A percentile compares a stretch with the other conserved stretches of the same genome.
Evolutionary conservation across 495 filamentous ascomycete species (phyloP).

Genomic region (Penicillium daleae): DNA sequence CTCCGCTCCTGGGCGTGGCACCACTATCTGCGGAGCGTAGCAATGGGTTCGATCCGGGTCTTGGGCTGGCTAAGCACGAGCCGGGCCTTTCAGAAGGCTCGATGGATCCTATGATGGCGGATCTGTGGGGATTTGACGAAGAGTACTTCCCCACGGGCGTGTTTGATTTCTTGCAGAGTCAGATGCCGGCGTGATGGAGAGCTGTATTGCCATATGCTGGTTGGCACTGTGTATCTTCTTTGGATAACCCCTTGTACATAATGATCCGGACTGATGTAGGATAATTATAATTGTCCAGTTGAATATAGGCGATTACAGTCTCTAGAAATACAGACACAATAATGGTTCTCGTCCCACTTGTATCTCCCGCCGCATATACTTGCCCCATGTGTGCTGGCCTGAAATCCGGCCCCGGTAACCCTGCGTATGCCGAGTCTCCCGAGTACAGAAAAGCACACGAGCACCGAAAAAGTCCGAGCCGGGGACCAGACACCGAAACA

Average conservation of each 20-base stretch:
- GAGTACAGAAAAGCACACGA: conserved; percentile 5
- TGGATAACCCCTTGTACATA: conserved; percentile 16
- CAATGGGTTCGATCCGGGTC: conserved; percentile 36
- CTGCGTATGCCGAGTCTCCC: conserved; percentile 2
- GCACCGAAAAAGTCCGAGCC: conserved; percentile 31
- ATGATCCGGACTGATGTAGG: conserved; percentile 9
- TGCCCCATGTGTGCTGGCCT: conserved; percentile 9
- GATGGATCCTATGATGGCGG: conserved; percentile 52
- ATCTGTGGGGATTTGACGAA: conserved; percentile 53
- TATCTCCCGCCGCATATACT: conserved; percentile 3
- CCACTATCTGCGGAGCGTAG: conserved; percentile 50
- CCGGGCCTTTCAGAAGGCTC: conserved; percentile 50
- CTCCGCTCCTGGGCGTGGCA: conserved; percentile 47
- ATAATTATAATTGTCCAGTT: conserved; percentile 5
- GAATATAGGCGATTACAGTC: conserved; percentile 7
- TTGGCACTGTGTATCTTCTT: neutral
- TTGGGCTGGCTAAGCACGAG: conserved; percentile 32
- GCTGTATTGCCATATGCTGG: neutral
- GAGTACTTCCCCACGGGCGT: conserved; percentile 55
- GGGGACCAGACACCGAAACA: neutral
- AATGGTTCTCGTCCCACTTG: neutral
- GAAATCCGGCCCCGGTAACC: neutral
- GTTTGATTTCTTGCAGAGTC: conserved; percentile 54
- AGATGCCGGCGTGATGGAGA: conserved; percentile 45
- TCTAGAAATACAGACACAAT: neutral